Percentiles rank a stretch among this genome's conserved stretches.
These are phyloP conservation scores for Fagus crenata DNA, from an alignment of 306 rosid species.

Conservation along the genomic window DNA sequence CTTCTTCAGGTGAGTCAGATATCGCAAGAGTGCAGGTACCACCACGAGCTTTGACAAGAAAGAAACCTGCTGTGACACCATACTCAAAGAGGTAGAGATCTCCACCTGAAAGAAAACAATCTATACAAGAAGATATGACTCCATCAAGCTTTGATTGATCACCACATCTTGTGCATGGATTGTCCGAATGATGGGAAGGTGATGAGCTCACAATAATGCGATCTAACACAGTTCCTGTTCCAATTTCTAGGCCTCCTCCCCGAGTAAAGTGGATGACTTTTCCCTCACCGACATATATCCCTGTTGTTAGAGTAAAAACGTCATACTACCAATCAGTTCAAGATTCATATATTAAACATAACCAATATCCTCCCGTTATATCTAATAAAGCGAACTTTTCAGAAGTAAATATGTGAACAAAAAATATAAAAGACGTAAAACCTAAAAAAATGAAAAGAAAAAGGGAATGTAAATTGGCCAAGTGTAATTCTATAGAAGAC, in stretches of 20 bases:
- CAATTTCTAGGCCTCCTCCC: conserved; percentile 44
- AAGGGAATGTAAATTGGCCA: neutral
- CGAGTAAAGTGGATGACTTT: conserved; percentile 80
- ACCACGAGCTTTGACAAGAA: conserved; percentile 63
- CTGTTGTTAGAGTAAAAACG: conserved; percentile 38
- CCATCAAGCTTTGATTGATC: conserved; percentile 36
- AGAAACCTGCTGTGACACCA: conserved; percentile 41
- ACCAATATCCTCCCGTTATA: conserved; percentile 11
- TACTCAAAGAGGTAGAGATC: conserved; percentile 58
- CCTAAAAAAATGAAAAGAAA: neutral
- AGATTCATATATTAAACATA: conserved; percentile 4
- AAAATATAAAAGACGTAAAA: neutral
- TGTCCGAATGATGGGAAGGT: conserved; percentile 33
- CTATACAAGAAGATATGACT: conserved; percentile 14
- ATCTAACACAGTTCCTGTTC: conserved; percentile 42
- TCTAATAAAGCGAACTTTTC: conserved; percentile 1
- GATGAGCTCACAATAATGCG: conserved; percentile 43
- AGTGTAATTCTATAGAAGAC: neutral
- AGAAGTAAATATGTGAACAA: neutral
- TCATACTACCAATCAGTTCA: conserved; percentile 12
- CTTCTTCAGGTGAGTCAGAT: conserved; percentile 43
- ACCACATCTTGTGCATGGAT: conserved; percentile 57
- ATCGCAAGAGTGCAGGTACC: conserved; percentile 76
- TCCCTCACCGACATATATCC: conserved; percentile 63
- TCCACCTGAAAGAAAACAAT: conserved; percentile 62